Conservation (phyloP, 768 basidiomycete genomes). For the Hypholoma fasciculare region DNA sequence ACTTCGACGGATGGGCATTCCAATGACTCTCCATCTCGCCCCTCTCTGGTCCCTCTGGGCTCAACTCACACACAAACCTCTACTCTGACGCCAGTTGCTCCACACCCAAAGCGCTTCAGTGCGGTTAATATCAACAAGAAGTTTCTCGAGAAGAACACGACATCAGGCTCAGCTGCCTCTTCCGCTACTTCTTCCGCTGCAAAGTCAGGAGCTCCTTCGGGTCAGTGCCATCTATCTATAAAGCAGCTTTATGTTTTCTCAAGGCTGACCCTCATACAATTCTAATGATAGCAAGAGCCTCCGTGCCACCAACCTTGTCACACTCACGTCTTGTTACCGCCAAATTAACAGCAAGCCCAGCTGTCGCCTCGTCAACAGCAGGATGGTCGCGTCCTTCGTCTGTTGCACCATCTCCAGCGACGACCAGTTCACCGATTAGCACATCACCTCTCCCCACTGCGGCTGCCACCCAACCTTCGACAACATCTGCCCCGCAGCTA, state of each 20-base stretch:
- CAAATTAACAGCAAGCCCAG: constrained; percentile 74
- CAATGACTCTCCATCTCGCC: constrained; percentile 32
- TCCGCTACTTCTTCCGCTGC: constrained; percentile 40
- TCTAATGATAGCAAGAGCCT: constrained; percentile 52
- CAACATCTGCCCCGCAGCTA: constrained; percentile 45
- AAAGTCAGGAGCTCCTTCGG: constrained; percentile 52
- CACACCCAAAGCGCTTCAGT: constrained; percentile 82
- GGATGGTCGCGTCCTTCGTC: constrained; percentile 85
- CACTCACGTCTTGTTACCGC: constrained; percentile 86
- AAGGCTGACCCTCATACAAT: constrained; percentile 9
- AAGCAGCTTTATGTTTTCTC: not conserved
- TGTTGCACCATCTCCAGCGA: constrained; percentile 56
- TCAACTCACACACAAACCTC: constrained; percentile 33
- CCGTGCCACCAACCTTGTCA: constrained; percentile 49
- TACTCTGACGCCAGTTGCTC: constrained; percentile 32
- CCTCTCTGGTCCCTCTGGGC: constrained; percentile 47
- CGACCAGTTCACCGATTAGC: constrained; percentile 45
- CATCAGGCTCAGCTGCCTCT: constrained; percentile 46
- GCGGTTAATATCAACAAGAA: constrained; percentile 95
- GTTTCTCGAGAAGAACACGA: constrained; percentile 88
- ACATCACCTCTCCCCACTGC: constrained; percentile 39
- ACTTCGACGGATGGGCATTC: constrained; percentile 26
- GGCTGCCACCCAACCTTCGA: constrained; percentile 30
- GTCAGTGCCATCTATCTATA: constrained; percentile 38
- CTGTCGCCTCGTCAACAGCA: constrained; percentile 56